These are phyloP conservation scores for Hypholoma sublateritium DNA, from an alignment of 768 basidiomycete genomes.

Conservation along the genomic window DNA sequence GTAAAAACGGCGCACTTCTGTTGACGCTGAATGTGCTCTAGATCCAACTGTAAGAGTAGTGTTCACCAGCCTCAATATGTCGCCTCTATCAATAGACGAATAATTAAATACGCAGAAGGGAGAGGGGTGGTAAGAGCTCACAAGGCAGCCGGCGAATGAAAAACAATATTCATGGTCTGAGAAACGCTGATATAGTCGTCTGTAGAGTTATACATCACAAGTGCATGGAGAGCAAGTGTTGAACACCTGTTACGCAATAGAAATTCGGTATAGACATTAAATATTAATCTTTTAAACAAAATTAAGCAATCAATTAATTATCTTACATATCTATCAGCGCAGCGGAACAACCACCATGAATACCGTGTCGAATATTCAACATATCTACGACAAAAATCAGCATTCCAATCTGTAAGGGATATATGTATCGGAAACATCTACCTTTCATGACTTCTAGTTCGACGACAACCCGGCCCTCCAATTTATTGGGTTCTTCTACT, in stretches of 20 bases:
- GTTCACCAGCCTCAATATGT: conserved; percentile 49
- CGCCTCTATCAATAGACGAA: conserved; percentile 34
- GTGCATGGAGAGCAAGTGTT: conserved; percentile 41
- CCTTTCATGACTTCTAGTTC: conserved; percentile 38
- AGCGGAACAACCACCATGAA: conserved; percentile 59
- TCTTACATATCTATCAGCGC: conserved; percentile 53
- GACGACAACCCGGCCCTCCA: conserved; percentile 44
- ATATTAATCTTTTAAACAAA: background rate
- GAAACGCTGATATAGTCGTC: conserved; percentile 37
- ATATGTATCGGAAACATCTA: conserved; percentile 9
- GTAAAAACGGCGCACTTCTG: conserved; percentile 39
- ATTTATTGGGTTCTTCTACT: conserved; percentile 40
- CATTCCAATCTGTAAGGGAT: background rate
- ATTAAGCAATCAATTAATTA: background rate
- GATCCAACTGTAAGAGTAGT: conserved; percentile 50
- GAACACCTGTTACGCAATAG: conserved; percentile 43
- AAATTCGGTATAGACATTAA: background rate
- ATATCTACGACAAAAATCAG: conserved; percentile 39
- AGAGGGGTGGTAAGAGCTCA: background rate
- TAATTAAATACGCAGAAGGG: too few species aligned
- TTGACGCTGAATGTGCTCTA: conserved; percentile 46
- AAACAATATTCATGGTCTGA: conserved; percentile 51
- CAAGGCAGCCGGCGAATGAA: conserved; percentile 33
- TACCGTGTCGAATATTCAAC: conserved; percentile 44
- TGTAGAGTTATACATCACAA: conserved; percentile 26